phyloP scores from a whole-genome alignment of 2,329 filamentous ascomycete species.

The Fusarium piperis region DNA sequence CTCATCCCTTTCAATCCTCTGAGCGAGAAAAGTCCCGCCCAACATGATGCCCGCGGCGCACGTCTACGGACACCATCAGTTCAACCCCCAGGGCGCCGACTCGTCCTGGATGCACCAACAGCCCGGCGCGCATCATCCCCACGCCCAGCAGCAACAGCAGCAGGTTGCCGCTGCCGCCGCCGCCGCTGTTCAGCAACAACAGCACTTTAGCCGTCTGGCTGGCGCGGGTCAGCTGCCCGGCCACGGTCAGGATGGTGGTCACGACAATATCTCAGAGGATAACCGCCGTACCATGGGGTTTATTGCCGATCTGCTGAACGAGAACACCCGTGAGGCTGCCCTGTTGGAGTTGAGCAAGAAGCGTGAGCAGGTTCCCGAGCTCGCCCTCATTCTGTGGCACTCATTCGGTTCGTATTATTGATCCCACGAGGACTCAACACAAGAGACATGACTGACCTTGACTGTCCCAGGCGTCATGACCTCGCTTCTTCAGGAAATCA shows the following conservation, averaged over 20 bases:
- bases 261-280: slow-evolving; percentile 84
- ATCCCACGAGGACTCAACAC: slow-evolving; percentile 1
- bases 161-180: slow-evolving; percentile 54
- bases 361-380: slow-evolving; percentile 94
- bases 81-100: slow-evolving; percentile 67
- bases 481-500: slow-evolving; percentile 95
- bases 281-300: slow-evolving; percentile 92
- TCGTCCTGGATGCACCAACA: slow-evolving; percentile 76
- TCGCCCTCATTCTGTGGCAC: slow-evolving; percentile 97
- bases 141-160: slow-evolving; percentile 66
- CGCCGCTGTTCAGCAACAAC: slow-evolving; percentile 62
- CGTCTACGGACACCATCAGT: slow-evolving; percentile 75
- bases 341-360: slow-evolving; percentile 98
- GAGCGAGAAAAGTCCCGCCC: slow-evolving; percentile 35
- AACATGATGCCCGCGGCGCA: slow-evolving; percentile 72
- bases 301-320: slow-evolving; percentile 91
- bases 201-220: slow-evolving; percentile 79
- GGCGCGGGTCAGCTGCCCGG: slow-evolving; percentile 53
- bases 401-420: slow-evolving; percentile 80
- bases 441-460: slow-evolving; percentile 28
- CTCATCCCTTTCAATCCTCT: background rate
- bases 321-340: slow-evolving; percentile 86
- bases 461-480: slow-evolving; percentile 88
- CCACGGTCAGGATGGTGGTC: slow-evolving; percentile 64
- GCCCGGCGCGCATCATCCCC: slow-evolving; percentile 63